Evolutionary conservation across 108 stramenopile genomes (phyloP).

Genomic region (Cyclotella atomus): DNA sequence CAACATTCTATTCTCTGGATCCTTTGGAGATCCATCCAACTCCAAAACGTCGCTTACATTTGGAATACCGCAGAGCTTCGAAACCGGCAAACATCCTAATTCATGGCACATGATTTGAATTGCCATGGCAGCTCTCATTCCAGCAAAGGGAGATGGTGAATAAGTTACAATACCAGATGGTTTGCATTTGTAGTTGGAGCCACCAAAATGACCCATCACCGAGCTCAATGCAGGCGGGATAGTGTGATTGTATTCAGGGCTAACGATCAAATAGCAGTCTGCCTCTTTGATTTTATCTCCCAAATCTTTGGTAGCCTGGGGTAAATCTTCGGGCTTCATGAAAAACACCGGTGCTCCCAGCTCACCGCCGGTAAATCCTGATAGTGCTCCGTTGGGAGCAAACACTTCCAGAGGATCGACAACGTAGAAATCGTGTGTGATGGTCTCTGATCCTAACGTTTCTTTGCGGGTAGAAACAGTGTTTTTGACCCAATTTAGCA

Average conservation of each 20-base stretch:
- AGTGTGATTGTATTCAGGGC: conserved; percentile 71
- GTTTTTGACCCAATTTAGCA: conserved; percentile 61
- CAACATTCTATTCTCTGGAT: conserved; percentile 51
- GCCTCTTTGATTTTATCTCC: conserved; percentile 52
- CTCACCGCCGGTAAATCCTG: conserved; percentile 53
- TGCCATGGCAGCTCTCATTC: conserved; percentile 64
- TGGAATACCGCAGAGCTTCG: conserved; percentile 59
- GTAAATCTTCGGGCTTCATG: conserved; percentile 47
- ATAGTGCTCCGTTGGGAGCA: conserved; percentile 52
- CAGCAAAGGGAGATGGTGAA: conserved; percentile 59
- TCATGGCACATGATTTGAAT: conserved; percentile 66
- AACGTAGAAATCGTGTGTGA: conserved; percentile 59
- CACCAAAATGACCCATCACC: conserved; percentile 71
- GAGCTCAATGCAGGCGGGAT: conserved; percentile 60
- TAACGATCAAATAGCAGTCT: conserved; percentile 70
- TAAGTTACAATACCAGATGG: conserved; percentile 68
- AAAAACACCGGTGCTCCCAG: conserved; percentile 55
- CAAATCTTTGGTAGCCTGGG: conserved; percentile 47
- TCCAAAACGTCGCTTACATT: conserved; percentile 49
- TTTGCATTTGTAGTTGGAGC: conserved; percentile 56
- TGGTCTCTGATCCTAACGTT: conserved; percentile 42
- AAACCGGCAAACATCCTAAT: conserved; percentile 70
- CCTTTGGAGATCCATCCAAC: conserved; percentile 61
- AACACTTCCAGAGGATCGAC: conserved; percentile 72
- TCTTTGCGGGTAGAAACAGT: conserved; percentile 38